These are phyloP conservation scores for Acacia confusa DNA, from an alignment of 306 rosid genomes.

Conservation along the genomic window DNA sequence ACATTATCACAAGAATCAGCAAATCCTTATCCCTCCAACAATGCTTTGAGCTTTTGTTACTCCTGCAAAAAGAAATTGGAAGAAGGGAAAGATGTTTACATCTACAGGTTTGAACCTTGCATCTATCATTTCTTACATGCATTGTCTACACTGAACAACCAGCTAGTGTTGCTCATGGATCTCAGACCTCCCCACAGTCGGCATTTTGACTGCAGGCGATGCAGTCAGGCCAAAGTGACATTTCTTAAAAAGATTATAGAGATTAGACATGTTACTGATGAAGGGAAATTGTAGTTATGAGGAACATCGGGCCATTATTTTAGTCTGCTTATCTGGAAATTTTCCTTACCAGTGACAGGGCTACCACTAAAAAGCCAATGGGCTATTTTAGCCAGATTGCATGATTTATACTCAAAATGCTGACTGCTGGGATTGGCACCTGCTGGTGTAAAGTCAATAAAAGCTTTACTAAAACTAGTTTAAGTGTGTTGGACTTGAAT, in stretches of 20 bases:
- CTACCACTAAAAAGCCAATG: background rate
- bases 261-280: background rate
- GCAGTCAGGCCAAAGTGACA: background rate
- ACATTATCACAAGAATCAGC: constrained; percentile 34
- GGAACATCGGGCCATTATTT: background rate
- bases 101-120: constrained; percentile 52
- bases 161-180: background rate
- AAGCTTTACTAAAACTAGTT: background rate
- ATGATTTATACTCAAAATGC: background rate
- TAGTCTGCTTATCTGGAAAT: background rate
- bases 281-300: background rate
- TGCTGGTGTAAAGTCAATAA: background rate
- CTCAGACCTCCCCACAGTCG: background rate
- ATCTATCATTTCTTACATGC: background rate
- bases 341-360: background rate
- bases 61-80: constrained; percentile 57
- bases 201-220: background rate
- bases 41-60: constrained; percentile 45
- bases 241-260: background rate
- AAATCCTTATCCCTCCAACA: constrained; percentile 25
- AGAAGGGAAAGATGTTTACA: constrained; percentile 47
- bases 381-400: background rate
- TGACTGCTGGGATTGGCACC: background rate
- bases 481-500: background rate
- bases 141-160: background rate